These are phyloP conservation scores for Erodium moschatum DNA, from an alignment of 441 rosid genomes.

Conservation along the genomic window DNA sequence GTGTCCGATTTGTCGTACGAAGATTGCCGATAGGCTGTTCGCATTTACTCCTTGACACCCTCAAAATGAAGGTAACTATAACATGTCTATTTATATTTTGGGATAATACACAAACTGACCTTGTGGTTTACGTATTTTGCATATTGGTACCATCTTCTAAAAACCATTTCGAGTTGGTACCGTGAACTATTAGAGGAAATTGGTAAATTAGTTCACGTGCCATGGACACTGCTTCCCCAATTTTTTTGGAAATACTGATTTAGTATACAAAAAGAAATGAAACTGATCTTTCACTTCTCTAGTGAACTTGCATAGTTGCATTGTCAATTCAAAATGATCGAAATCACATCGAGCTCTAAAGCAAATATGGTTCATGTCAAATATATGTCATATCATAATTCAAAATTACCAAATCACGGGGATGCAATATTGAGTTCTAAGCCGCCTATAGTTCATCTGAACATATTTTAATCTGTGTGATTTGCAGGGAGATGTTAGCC, in stretches of 20 bases:
- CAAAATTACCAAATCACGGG: background rate
- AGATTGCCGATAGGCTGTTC: constrained; percentile 77
- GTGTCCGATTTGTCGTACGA: constrained; percentile 97
- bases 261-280: too few species aligned
- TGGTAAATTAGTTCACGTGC: too few species aligned
- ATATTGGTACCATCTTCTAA: too few species aligned
- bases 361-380: too few species aligned
- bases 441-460: background rate
- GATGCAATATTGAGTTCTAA: background rate
- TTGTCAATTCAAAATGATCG: background rate
- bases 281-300: background rate
- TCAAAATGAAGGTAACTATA: constrained; percentile 34
- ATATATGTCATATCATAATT: too few species aligned
- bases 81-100: background rate
- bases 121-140: too few species aligned
- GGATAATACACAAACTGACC: too few species aligned
- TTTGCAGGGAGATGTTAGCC: constrained; percentile 37
- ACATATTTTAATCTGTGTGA: constrained; percentile 8
- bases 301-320: background rate
- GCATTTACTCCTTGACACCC: constrained; percentile 75
- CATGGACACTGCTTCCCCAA: too few species aligned
- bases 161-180: too few species aligned
- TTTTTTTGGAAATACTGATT: too few species aligned
- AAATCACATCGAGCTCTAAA: too few species aligned
- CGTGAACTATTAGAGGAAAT: too few species aligned